Conservation (phyloP, 768 basidiomycete species). For the Psilocybe tampanensis region DNA sequence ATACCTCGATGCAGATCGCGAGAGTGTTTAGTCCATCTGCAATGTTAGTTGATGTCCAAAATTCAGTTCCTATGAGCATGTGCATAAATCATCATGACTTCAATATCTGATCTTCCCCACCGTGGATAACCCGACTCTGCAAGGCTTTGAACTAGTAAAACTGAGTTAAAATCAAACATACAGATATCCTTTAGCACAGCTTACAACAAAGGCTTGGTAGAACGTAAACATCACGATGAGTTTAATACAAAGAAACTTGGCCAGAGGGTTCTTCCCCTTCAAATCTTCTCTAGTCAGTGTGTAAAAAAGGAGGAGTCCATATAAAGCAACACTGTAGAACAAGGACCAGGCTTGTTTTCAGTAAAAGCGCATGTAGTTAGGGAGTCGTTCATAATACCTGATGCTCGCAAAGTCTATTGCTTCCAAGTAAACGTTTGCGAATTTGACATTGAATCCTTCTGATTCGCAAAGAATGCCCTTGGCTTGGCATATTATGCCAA, state of each 20-base stretch:
- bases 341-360: not conserved
- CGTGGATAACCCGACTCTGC: constrained; percentile 68
- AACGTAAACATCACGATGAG: constrained; percentile 87
- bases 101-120: constrained; percentile 33
- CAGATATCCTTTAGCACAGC: constrained; percentile 19
- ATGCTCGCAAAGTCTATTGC: constrained; percentile 82
- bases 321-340: constrained; percentile 69
- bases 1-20: constrained; percentile 80
- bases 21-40: constrained; percentile 85
- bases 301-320: constrained; percentile 85
- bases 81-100: too few species aligned
- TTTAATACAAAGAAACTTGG: constrained; percentile 89
- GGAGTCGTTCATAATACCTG: constrained; percentile 44
- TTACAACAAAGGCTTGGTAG: constrained; percentile 79
- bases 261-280: constrained; percentile 69
- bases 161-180: not conserved
- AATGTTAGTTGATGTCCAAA: constrained; percentile 86
- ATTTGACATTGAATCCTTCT: constrained; percentile 57
- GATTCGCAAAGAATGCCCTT: constrained; percentile 71
- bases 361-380: not conserved
- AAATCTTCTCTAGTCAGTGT: constrained; percentile 81
- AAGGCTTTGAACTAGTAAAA: constrained; percentile 61
- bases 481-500: constrained; percentile 77
- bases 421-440: constrained; percentile 71
- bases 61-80: constrained; percentile 75